Conservation (phyloP, 495 filamentous ascomycete species). For the Penicillium goetzii region DNA sequence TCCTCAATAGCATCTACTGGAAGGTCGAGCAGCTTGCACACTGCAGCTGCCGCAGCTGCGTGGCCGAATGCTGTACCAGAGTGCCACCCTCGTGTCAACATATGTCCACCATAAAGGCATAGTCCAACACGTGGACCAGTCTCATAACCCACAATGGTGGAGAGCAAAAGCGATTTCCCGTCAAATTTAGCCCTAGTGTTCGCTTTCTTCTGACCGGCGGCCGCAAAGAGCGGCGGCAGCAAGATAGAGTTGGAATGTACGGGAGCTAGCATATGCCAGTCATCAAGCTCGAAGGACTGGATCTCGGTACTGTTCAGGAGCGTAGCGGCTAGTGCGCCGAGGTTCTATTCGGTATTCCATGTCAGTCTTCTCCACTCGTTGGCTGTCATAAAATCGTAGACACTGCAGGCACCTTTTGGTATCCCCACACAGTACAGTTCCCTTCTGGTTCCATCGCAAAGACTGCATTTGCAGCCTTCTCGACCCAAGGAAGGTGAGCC, state of each 20-base stretch:
- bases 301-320: conserved; percentile 48
- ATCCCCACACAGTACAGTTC: conserved; percentile 40
- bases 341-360: conserved; percentile 10
- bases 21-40: conserved; percentile 42
- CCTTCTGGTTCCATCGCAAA: conserved; percentile 42
- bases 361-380: not conserved
- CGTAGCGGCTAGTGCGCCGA: conserved; percentile 40
- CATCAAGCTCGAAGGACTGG: conserved; percentile 49
- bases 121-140: conserved; percentile 45
- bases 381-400: not conserved
- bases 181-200: not conserved
- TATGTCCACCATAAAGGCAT: conserved; percentile 42
- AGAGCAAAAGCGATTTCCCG: conserved; percentile 37
- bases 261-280: conserved; percentile 45
- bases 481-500: conserved; percentile 44
- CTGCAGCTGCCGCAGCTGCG: conserved; percentile 43
- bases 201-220: conserved; percentile 27
- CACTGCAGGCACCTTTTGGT: conserved; percentile 25
- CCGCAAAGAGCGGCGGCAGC: conserved; percentile 47
- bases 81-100: conserved; percentile 49
- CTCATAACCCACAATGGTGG: conserved; percentile 44
- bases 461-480: conserved; percentile 39
- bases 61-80: conserved; percentile 50
- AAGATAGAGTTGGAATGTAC: conserved; percentile 40
- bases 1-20: conserved; percentile 34